Conservation (phyloP, 2,329 filamentous ascomycete genomes). For the Lecanicillium sp. region DNA sequence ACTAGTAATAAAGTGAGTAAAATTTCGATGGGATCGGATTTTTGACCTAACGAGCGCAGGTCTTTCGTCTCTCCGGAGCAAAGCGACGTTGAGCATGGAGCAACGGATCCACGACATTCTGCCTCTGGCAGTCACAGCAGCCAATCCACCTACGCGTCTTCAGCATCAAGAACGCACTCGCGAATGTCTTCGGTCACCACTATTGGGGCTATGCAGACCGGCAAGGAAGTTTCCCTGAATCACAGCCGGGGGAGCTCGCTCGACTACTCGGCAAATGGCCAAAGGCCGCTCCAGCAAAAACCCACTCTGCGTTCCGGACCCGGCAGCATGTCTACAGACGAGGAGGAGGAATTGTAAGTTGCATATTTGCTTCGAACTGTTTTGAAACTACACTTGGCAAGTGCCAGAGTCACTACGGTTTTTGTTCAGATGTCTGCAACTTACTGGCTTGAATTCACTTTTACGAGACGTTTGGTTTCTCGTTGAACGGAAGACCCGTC, state of each 20-base stretch:
- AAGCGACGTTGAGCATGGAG: slow-evolving; percentile 5
- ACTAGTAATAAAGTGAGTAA: slow-evolving; percentile 5
- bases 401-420: neutral
- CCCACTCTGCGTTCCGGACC: neutral
- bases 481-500: no score
- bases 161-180: slow-evolving; percentile 43
- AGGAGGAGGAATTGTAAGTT: no score
- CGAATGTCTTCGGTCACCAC: slow-evolving; percentile 50
- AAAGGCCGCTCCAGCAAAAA: neutral
- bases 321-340: neutral
- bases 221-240: slow-evolving; percentile 18
- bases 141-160: slow-evolving; percentile 43
- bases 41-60: slow-evolving; percentile 17
- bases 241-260: neutral
- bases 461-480: no score
- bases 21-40: slow-evolving; percentile 4
- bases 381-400: neutral
- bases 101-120: slow-evolving; percentile 30
- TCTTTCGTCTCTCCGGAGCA: slow-evolving; percentile 28
- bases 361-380: neutral
- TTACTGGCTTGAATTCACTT: no score
- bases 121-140: slow-evolving; percentile 47
- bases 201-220: slow-evolving; percentile 33
- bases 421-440: no score
- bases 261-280: neutral